These are phyloP conservation scores for Dispira simplex DNA, from an alignment of 192 early-diverging fungal genomes.

Conservation along the genomic window DNA sequence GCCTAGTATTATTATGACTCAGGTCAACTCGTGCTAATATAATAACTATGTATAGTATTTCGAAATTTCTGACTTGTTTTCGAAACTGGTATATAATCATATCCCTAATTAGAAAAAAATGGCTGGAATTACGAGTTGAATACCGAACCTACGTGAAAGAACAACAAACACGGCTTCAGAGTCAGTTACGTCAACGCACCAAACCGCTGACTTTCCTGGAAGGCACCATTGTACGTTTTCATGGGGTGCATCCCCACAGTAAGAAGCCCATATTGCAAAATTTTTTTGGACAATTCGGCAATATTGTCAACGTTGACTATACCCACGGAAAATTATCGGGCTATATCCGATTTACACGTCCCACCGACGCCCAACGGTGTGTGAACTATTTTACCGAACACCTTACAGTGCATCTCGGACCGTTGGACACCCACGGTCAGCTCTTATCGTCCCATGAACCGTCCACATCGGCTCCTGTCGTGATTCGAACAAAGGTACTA, in stretches of 20 bases:
- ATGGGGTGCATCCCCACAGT: not conserved
- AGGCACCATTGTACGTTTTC: constrained; percentile 10
- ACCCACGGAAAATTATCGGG: not conserved
- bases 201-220: constrained; percentile 2
- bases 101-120: not conserved
- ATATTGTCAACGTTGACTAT: not conserved
- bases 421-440: not conserved
- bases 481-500: not conserved
- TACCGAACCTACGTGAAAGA: not conserved
- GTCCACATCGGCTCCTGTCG: not conserved
- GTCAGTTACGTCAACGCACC: not conserved
- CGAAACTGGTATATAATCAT: not conserved
- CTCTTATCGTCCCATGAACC: not conserved
- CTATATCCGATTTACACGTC: not conserved
- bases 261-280: not conserved
- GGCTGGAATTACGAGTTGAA: not conserved
- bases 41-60: no score
- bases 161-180: not conserved
- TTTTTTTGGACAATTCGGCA: not conserved
- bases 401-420: not conserved
- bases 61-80: no score
- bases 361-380: not conserved
- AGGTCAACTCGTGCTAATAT: no score
- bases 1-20: no score
- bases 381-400: constrained; percentile 6